Conservation (phyloP, 106 monocot genomes). For the Hemerocallis citrina region DNA sequence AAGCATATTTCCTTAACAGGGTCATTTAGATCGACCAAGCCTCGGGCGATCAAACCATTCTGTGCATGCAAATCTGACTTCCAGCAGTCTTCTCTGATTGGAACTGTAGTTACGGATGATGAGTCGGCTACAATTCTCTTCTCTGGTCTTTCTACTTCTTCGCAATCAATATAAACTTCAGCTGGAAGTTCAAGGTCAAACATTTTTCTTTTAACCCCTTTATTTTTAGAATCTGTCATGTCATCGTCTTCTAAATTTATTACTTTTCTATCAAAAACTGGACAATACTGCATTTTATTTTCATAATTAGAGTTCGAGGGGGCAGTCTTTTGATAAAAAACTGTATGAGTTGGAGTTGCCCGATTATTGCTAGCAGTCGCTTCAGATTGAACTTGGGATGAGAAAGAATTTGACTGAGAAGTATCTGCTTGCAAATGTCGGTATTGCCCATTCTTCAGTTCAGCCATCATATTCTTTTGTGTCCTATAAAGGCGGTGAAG, state of each 20-base stretch:
- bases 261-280: slow-evolving; percentile 7
- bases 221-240: background rate
- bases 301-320: slow-evolving; percentile 1
- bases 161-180: slow-evolving; percentile 23
- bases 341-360: too few species aligned
- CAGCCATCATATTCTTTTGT: slow-evolving; percentile 51
- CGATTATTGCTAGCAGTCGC: background rate
- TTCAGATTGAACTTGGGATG: slow-evolving; percentile 12
- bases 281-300: background rate
- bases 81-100: background rate
- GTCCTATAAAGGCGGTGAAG: slow-evolving; percentile 48
- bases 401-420: slow-evolving; percentile 15
- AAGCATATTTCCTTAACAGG: slow-evolving; percentile 10
- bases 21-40: slow-evolving; percentile 37
- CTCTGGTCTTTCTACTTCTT: slow-evolving; percentile 3
- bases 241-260: background rate
- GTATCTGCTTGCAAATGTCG: slow-evolving; percentile 4
- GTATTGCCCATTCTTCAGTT: slow-evolving; percentile 18
- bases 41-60: background rate
- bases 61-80: background rate
- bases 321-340: slow-evolving; percentile 4
- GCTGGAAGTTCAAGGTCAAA: slow-evolving; percentile 44
- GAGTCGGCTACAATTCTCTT: slow-evolving; percentile 1
- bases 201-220: slow-evolving; percentile 6
- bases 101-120: background rate